A percentile compares a stretch with the other conserved stretches of the same genome.
Conservation (phyloP, 2,329 filamentous ascomycete species). For the Phialocephala sp. region DNA sequence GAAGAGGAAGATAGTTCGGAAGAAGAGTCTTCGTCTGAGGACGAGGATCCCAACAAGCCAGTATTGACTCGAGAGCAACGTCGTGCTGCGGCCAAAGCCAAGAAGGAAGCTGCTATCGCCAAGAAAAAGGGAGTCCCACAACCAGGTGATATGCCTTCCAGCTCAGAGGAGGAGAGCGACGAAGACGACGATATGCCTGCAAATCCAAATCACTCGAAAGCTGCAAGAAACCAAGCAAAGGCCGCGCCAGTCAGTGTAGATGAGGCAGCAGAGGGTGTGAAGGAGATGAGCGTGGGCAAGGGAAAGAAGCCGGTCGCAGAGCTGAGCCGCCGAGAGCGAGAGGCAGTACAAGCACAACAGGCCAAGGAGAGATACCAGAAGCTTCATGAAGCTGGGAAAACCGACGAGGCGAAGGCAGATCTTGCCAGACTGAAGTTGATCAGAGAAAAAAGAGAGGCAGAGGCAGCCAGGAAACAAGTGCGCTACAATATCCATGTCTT, state of each 20-base stretch:
- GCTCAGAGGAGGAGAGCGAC: constrained; percentile 63
- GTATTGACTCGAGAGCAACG: constrained; percentile 85
- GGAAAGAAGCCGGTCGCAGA: constrained; percentile 52
- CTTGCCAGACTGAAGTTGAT: constrained; percentile 82
- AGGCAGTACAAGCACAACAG: constrained; percentile 85
- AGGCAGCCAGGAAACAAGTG: constrained; percentile 82
- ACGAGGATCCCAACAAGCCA: constrained; percentile 52
- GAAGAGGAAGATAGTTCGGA: constrained; percentile 60
- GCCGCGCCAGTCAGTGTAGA: constrained; percentile 50
- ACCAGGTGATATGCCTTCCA: constrained; percentile 84
- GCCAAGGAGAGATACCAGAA: constrained; percentile 91
- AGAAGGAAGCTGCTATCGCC: constrained; percentile 87
- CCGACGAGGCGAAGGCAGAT: constrained; percentile 91
- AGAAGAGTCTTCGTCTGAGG: constrained; percentile 53
- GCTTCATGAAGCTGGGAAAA: constrained; percentile 93
- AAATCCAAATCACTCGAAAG: constrained; percentile 91
- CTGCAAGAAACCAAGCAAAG: constrained; percentile 64
- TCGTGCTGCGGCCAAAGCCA: constrained; percentile 84
- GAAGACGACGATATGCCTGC: constrained; percentile 72
- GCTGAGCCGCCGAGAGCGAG: constrained; percentile 70
- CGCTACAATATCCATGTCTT: constrained; percentile 41
- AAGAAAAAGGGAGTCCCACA: constrained; percentile 75
- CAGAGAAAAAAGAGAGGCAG: constrained; percentile 83
- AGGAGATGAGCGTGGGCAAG: constrained; percentile 56
- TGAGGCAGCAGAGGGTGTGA: constrained; percentile 59